Evolutionary conservation across 2,329 filamentous ascomycete species (phyloP).

Genomic region (Biscogniauxia marginata): DNA sequence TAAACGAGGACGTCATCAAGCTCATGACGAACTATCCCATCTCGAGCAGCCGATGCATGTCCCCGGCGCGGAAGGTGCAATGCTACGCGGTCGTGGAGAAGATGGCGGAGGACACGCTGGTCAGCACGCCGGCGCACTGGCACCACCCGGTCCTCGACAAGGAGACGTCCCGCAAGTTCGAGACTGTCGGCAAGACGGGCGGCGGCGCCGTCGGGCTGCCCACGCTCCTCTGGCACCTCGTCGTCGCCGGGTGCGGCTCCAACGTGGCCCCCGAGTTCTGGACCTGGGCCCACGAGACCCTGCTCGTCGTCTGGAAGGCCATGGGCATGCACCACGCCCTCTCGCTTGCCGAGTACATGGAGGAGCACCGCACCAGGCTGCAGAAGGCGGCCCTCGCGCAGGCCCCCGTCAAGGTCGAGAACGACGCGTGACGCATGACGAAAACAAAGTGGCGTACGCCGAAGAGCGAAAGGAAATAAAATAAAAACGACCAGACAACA

Average conservation of each 20-base stretch:
- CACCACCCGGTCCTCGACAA: slow-evolving; percentile 46
- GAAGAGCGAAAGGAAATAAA: not conserved
- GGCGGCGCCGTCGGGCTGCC: slow-evolving; percentile 49
- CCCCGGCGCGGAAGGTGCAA: slow-evolving; percentile 29
- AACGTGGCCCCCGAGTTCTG: slow-evolving; percentile 43
- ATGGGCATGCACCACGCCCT: slow-evolving; percentile 53
- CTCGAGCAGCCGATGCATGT: slow-evolving; percentile 35
- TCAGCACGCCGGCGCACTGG: slow-evolving; percentile 51
- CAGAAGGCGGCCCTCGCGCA: slow-evolving; percentile 17
- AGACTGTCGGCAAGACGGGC: slow-evolving; percentile 39
- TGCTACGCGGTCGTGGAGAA: slow-evolving; percentile 36
- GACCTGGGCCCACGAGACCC: slow-evolving; percentile 43
- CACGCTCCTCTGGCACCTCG: slow-evolving; percentile 48
- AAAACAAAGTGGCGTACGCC: too few species aligned
- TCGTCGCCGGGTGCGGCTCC: slow-evolving; percentile 46
- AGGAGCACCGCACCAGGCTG: slow-evolving; percentile 25
- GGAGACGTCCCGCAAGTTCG: slow-evolving; percentile 35
- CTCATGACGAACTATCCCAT: slow-evolving; percentile 38
- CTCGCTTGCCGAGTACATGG: slow-evolving; percentile 43
- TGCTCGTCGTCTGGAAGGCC: slow-evolving; percentile 49
- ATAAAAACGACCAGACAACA: not conserved
- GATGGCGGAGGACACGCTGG: slow-evolving; percentile 44
- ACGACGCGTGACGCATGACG: slow-evolving; percentile 12
- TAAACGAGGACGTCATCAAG: slow-evolving; percentile 49
- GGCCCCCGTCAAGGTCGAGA: slow-evolving; percentile 19